Evolutionary conservation across 2,329 filamentous ascomycete species (phyloP).

Genomic region (Calonectria pteridis): DNA sequence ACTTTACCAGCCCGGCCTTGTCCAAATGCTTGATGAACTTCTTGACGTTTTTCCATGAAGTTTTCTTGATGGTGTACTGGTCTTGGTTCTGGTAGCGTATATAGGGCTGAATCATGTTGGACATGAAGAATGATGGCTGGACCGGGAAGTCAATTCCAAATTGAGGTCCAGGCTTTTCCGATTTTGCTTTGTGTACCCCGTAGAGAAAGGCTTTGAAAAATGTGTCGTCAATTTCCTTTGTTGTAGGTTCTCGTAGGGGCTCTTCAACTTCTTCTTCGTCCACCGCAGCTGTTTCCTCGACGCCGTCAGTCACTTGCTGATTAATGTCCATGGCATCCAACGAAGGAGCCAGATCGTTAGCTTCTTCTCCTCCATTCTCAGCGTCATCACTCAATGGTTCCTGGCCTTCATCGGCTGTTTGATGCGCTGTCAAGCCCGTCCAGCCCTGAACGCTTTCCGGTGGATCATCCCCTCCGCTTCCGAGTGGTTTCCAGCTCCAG

Average conservation of each 20-base stretch:
- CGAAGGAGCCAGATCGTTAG: neutral
- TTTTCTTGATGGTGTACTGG: slow-evolving; percentile 40
- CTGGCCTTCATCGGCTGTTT: neutral
- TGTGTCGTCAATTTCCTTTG: slow-evolving; percentile 32
- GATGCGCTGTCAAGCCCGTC: slow-evolving; percentile 21
- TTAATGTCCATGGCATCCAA: neutral
- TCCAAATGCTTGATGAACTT: slow-evolving; percentile 41
- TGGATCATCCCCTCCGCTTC: slow-evolving; percentile 36
- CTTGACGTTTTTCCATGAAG: slow-evolving; percentile 40
- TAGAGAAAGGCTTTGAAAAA: slow-evolving; percentile 40
- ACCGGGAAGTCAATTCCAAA: slow-evolving; percentile 38
- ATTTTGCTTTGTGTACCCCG: slow-evolving; percentile 35
- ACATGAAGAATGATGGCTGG: slow-evolving; percentile 39
- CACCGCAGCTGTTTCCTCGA: neutral
- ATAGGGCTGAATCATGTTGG: slow-evolving; percentile 40
- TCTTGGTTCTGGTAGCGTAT: slow-evolving; percentile 35
- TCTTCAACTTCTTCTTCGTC: slow-evolving; percentile 18
- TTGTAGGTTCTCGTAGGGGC: slow-evolving; percentile 32
- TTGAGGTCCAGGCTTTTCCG: slow-evolving; percentile 24
- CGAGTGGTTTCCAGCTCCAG: slow-evolving; percentile 39
- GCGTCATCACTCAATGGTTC: neutral
- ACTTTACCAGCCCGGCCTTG: slow-evolving; percentile 28
- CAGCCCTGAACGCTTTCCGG: slow-evolving; percentile 33
- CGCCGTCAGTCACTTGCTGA: neutral
- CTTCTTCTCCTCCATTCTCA: neutral